Evolutionary conservation across 345 rosid species (phyloP), one percentile per base, ranked within the genome.

Genomic region (Syzygium grande): DNA sequence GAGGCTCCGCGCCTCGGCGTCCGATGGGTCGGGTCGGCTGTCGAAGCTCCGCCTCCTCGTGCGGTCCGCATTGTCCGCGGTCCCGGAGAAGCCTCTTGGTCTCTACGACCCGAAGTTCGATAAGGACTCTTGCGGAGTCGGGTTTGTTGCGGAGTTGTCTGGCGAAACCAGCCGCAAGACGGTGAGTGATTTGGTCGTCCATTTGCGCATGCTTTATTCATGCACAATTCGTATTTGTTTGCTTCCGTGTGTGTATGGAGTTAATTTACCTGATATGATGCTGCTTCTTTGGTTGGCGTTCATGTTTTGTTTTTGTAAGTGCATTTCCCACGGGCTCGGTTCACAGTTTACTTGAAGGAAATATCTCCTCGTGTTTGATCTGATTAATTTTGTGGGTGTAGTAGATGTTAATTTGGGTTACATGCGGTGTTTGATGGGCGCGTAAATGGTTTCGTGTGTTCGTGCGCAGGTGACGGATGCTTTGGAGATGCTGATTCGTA

Each of bases 101-200:
- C 97, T 98, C 2, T 98, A 98, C 78, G 99, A 98, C 89, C 99
- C 99, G 54, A 91, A 96, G 25, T 93, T 91, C 59, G 99, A 98
- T 88, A 98, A 97, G 92, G 99, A 98, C 90, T 97, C 99, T 8
- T 98, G 99, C 84, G 99, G 99, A 63, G 99, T 98, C 65, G 99
- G 99, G 73, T 98, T 98, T 46, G 99, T 97, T 3, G 99, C 99
- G 7, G 99, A 98, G 88, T 89, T 98, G 85, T 98, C 99, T 51
- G 96, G 98, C 61, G 94, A 95, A 46, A 87, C 92, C 90, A 95
- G 94, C 93, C 99, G 99, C 51, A 96, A 95, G 90, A 97, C 99
- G 95, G 99, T 93, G 86, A 59, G 84, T 15, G 49, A 16, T 68
- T 21, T 27, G 52, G 23, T 8, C 51, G 21, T 61, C 10, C 38